Conservation (phyloP, 192 early-diverging fungal species). For the Coemansia sp. region DNA sequence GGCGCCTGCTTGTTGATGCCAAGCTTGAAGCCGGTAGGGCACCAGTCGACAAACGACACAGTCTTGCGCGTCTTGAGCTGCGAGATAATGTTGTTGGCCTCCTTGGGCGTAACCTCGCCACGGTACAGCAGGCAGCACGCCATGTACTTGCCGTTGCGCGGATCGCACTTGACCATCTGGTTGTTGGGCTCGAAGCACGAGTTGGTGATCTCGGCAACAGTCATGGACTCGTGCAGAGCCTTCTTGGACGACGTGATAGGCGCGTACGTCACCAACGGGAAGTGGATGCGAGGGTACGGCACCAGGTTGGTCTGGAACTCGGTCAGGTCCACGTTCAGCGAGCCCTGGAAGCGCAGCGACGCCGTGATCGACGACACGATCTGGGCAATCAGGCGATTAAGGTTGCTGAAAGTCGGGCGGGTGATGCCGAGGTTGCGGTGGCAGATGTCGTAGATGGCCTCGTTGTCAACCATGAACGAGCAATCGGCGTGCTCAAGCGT, state of each 20-base stretch:
- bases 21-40: constrained; percentile 99
- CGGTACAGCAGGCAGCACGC: constrained; percentile 98
- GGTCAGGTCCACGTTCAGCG: constrained; percentile 97
- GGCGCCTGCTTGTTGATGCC: constrained; percentile 97
- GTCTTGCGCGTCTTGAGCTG: constrained; percentile 94
- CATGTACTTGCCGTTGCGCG: constrained; percentile 98
- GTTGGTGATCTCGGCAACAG: constrained; percentile 93
- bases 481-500: constrained; percentile 98
- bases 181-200: constrained; percentile 97
- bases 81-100: constrained; percentile 88
- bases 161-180: constrained; percentile 99
- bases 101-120: constrained; percentile 98
- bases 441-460: constrained; percentile 99
- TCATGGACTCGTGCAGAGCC: constrained; percentile 95
- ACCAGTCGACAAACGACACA: constrained; percentile 99
- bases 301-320: constrained; percentile 99
- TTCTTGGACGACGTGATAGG: constrained; percentile 93
- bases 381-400: constrained; percentile 98
- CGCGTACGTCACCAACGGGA: constrained; percentile 97
- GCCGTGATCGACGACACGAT: constrained; percentile 99
- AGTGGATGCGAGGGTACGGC: constrained; percentile 98
- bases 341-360: constrained; percentile 97
- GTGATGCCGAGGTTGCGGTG: constrained; percentile 96
- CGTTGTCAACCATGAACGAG: constrained; percentile 99
- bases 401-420: constrained; percentile 94